These are phyloP conservation scores for Fagus sylvatica DNA, from an alignment of 306 rosid species.

Conservation along the genomic window DNA sequence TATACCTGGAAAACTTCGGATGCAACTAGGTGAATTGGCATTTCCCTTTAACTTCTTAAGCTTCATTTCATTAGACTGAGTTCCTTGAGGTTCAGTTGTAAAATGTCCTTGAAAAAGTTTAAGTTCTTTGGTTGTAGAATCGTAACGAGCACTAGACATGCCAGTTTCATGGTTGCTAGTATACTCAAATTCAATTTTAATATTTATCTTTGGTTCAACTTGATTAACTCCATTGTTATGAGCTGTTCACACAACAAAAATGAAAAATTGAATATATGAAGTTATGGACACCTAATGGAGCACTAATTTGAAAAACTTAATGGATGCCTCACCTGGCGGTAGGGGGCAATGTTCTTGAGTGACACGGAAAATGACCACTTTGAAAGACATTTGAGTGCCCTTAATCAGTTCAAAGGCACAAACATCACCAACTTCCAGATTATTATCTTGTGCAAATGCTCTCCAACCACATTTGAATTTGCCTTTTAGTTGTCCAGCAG, in stretches of 20 bases:
- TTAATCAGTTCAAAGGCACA: constrained; percentile 10
- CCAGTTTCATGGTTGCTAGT: no score
- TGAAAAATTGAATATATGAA: not conserved
- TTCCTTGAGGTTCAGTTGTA: not conserved
- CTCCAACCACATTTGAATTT: constrained; percentile 1
- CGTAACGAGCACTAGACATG: no score
- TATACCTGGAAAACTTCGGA: no score
- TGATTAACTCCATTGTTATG: not conserved
- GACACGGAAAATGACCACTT: constrained; percentile 3
- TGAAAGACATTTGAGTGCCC: not conserved
- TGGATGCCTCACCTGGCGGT: not conserved
- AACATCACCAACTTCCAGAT: constrained; percentile 17
- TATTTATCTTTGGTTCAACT: no score
- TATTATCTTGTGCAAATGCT: not conserved
- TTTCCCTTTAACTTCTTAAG: not conserved
- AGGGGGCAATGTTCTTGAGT: not conserved
- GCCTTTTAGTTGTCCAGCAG: not conserved
- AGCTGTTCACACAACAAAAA: not conserved
- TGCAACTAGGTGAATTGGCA: not conserved
- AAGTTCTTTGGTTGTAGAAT: not conserved
- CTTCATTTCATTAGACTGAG: not conserved
- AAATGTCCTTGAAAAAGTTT: not conserved
- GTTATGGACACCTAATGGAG: not conserved
- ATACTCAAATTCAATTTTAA: no score
- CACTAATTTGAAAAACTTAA: not conserved